Percentiles rank a stretch among this genome's conserved stretches.
These are phyloP conservation scores for Verbena officinalis DNA, from an alignment of 257 asterid species.

Conservation along the genomic window DNA sequence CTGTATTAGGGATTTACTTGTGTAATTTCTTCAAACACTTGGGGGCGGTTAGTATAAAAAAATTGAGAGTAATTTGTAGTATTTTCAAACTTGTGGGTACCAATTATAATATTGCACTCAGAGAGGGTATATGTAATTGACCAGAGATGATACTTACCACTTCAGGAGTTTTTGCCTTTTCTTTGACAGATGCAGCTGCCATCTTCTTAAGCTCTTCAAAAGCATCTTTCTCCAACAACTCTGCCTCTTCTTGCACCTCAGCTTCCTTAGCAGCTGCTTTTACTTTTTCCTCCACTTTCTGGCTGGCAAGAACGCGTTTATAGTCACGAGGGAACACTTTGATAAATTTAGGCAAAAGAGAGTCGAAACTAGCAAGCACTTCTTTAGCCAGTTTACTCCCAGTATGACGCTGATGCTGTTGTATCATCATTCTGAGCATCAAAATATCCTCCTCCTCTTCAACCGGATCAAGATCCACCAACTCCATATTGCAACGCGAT, in stretches of 20 bases:
- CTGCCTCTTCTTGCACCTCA: conserved; percentile 69
- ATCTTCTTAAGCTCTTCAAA: conserved; percentile 92
- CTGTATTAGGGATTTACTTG: no score
- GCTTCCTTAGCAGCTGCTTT: conserved; percentile 59
- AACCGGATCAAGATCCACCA: conserved; percentile 93
- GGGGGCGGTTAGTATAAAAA: no score
- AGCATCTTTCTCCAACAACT: conserved; percentile 76
- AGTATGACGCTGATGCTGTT: conserved; percentile 96
- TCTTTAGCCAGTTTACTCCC: conserved; percentile 83
- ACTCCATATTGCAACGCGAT: conserved; percentile 82
- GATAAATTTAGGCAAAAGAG: conserved; percentile 77
- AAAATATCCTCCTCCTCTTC: conserved; percentile 85
- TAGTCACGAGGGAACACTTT: conserved; percentile 97
- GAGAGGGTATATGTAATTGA: no score
- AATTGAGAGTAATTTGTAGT: no score
- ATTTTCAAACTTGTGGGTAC: no score
- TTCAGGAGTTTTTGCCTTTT: conserved; percentile 20
- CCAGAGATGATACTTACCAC: conserved; percentile 45
- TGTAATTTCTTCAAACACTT: no score
- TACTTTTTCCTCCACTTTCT: conserved; percentile 54
- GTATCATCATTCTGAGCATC: conserved; percentile 89
- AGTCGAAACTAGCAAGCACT: conserved; percentile 72
- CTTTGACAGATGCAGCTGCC: conserved; percentile 52
- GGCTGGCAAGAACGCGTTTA: conserved; percentile 69
- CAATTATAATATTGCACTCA: no score